These are phyloP conservation scores for Shiraia bambusicola DNA, from an alignment of 2,329 filamentous ascomycete genomes.

Conservation along the genomic window DNA sequence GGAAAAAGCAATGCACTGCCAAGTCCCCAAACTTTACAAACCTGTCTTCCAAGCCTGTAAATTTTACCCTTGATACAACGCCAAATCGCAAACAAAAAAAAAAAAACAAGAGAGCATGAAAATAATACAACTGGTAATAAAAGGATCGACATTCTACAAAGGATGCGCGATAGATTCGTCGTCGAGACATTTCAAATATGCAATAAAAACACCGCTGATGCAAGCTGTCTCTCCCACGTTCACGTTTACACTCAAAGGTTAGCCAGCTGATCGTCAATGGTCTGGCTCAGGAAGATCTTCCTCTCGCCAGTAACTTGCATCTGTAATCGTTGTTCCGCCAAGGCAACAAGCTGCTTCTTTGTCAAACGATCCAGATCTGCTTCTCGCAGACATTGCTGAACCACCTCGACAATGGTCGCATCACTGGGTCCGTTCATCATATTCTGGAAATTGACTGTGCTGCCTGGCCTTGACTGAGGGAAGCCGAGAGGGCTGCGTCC, in stretches of 20 bases:
- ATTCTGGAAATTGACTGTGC: conserved; percentile 61
- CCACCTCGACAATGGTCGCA: conserved; percentile 76
- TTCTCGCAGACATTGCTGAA: conserved; percentile 78
- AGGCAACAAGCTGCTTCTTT: conserved; percentile 85
- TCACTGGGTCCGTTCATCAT: conserved; percentile 70
- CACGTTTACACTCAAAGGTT: conserved; percentile 69
- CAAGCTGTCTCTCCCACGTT: conserved; percentile 10
- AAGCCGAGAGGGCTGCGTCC: conserved; percentile 55
- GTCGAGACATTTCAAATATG: conserved; percentile 16
- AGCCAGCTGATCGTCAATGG: conserved; percentile 90
- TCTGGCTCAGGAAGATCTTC: conserved; percentile 83
- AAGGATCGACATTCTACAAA: background rate
- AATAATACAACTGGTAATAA: no score
- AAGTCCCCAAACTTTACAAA: background rate
- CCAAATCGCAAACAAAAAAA: conserved; percentile 1
- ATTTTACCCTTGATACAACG: conserved; percentile 5
- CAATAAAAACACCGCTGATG: conserved; percentile 19
- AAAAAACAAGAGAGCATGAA: background rate
- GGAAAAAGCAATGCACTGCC: conserved; percentile 1
- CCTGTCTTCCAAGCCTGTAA: background rate
- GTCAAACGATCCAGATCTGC: conserved; percentile 96
- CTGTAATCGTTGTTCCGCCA: conserved; percentile 92
- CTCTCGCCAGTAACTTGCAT: conserved; percentile 85
- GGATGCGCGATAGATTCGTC: conserved; percentile 9
- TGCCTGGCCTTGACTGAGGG: conserved; percentile 53